Evolutionary conservation across 805 yeast species (phyloP).

Genomic region (Candida cerambycidarum): DNA sequence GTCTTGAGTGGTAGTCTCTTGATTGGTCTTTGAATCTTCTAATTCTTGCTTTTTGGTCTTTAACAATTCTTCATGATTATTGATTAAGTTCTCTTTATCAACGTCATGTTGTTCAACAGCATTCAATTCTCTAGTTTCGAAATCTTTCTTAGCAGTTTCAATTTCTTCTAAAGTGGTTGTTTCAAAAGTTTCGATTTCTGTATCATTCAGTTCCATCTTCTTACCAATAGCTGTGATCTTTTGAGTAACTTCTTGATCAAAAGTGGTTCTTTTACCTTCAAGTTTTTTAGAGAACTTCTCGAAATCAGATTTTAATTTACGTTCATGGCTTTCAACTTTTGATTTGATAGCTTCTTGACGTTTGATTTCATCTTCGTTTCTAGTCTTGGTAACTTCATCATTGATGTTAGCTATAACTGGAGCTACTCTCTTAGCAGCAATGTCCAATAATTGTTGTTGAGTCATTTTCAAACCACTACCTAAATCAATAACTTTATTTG

Average conservation of each 20-base stretch:
- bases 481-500: constrained; percentile 48
- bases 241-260: constrained; percentile 42
- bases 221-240: constrained; percentile 25
- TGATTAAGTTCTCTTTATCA: constrained; percentile 43
- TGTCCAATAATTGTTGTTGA: constrained; percentile 53
- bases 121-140: constrained; percentile 44
- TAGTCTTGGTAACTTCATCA: constrained; percentile 46
- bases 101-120: constrained; percentile 47
- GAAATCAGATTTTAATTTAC: constrained; percentile 35
- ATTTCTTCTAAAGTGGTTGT: constrained; percentile 42
- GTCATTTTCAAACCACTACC: constrained; percentile 57
- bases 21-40: constrained; percentile 40
- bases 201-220: constrained; percentile 27
- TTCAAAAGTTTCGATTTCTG: constrained; percentile 38
- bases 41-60: constrained; percentile 46
- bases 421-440: constrained; percentile 55
- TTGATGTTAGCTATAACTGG: constrained; percentile 54
- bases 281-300: constrained; percentile 38
- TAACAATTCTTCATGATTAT: constrained; percentile 45
- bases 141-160: constrained; percentile 45
- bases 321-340: constrained; percentile 35
- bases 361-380: constrained; percentile 44
- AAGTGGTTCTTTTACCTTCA: constrained; percentile 36
- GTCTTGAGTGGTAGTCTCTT: constrained; percentile 42
- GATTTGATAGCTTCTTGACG: constrained; percentile 37